Percentiles rank a stretch among this genome's conserved stretches.
phyloP scores from a whole-genome alignment of 176 grass and related monocot genomes.

The Oryza brachyantha region DNA sequence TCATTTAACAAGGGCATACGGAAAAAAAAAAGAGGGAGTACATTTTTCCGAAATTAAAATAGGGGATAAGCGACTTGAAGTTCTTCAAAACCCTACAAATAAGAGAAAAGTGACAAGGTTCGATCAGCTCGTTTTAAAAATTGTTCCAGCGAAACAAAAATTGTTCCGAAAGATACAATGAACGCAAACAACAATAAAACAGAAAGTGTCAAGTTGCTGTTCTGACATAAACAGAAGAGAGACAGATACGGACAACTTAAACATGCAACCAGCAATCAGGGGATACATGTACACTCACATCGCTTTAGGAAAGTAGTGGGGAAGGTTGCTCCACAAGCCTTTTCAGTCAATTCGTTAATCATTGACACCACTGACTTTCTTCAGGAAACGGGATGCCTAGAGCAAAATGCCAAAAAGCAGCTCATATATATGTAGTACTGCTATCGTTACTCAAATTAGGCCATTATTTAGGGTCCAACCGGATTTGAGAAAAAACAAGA shows the following conservation, averaged over 20 bases:
- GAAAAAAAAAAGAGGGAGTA: background rate
- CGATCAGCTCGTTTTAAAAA: background rate
- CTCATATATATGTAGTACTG: background rate
- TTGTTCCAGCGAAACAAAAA: background rate
- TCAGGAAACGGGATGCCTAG: constrained; percentile 11
- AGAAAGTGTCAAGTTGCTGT: background rate
- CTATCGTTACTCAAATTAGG: background rate
- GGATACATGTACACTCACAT: constrained; percentile 23
- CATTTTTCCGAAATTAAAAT: background rate
- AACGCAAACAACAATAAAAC: background rate
- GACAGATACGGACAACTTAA: constrained; percentile 20
- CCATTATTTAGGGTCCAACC: background rate
- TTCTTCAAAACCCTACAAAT: background rate
- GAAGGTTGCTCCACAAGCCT: constrained; percentile 40
- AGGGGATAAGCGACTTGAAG: background rate
- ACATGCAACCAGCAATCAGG: constrained; percentile 4
- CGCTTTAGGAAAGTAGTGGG: constrained; percentile 33
- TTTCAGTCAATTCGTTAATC: constrained; percentile 48
- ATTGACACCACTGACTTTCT: constrained; percentile 31
- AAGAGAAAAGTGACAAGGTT: background rate
- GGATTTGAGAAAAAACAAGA: no score
- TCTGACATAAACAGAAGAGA: background rate
- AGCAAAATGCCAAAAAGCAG: constrained; percentile 47
- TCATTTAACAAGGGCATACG: background rate
- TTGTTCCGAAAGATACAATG: background rate